Evolutionary conservation across 257 asterid genomes (phyloP).

Genomic region (Nicotiana paniculata): DNA sequence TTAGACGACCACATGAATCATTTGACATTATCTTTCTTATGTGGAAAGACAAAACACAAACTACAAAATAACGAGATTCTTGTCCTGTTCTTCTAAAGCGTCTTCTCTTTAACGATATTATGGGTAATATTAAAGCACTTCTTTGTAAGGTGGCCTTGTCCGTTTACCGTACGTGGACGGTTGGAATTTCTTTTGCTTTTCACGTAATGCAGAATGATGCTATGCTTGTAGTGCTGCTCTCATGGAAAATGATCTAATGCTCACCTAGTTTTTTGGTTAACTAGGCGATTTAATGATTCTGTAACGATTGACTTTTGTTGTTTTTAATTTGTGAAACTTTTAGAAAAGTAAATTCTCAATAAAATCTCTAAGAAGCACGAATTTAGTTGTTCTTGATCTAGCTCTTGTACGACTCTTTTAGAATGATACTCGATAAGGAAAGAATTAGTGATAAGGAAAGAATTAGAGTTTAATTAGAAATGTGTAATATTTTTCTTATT

Average conservation of each 20-base stretch:
- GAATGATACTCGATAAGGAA: too few species aligned
- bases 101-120: not conserved
- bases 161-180: not conserved
- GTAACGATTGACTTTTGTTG: not conserved
- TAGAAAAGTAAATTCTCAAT: not conserved
- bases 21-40: not conserved
- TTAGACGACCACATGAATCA: not conserved
- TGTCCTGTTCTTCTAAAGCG: not conserved
- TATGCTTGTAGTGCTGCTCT: not conserved
- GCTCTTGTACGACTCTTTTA: not conserved
- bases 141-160: not conserved
- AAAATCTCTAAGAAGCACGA: not conserved
- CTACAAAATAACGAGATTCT: not conserved
- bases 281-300: not conserved
- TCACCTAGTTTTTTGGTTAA: not conserved
- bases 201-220: not conserved
- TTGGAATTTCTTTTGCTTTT: not conserved
- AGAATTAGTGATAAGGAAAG: too few species aligned
- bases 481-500: too few species aligned
- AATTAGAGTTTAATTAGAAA: too few species aligned
- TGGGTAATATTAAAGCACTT: not conserved
- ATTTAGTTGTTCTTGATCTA: not conserved
- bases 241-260: not conserved
- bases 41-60: slow-evolving; percentile 13
- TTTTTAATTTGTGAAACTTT: not conserved